Evolutionary conservation across 345 rosid genomes (phyloP).

Genomic region (Alliaria petiolata): DNA sequence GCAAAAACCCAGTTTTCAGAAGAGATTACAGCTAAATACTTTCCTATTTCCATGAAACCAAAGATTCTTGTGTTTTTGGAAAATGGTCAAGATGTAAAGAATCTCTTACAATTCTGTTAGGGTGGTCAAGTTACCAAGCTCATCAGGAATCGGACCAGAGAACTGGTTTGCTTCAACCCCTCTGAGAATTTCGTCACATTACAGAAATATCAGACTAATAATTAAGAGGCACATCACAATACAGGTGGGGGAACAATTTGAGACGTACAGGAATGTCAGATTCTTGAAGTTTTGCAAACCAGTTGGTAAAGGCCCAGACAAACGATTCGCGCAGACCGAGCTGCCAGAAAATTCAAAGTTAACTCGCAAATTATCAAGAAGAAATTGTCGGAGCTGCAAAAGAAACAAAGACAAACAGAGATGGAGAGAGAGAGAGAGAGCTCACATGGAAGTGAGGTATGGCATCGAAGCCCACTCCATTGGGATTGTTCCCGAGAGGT

Average conservation of each 20-base stretch:
- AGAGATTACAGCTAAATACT: too few species aligned
- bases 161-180: slow-evolving; percentile 52
- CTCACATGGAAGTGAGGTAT: slow-evolving; percentile 43
- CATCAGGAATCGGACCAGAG: slow-evolving; percentile 47
- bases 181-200: slow-evolving; percentile 26
- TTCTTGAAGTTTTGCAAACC: slow-evolving; percentile 42
- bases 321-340: slow-evolving; percentile 40
- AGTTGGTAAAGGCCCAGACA: slow-evolving; percentile 47
- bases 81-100: not conserved
- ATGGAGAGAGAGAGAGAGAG: not conserved
- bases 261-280: slow-evolving; percentile 42
- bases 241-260: not conserved
- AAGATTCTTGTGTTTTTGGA: not conserved
- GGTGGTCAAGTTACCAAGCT: slow-evolving; percentile 45
- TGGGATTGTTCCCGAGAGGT: slow-evolving; percentile 48
- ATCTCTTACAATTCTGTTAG: slow-evolving; percentile 39
- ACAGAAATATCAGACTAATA: not conserved
- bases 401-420: not conserved
- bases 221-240: not conserved
- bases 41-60: too few species aligned
- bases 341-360: slow-evolving; percentile 18
- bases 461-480: slow-evolving; percentile 46
- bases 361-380: not conserved
- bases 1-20: too few species aligned
- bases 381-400: not conserved